Evolutionary conservation across 2,329 filamentous ascomycete species (phyloP).

Genomic region (Penicillium palitans): DNA sequence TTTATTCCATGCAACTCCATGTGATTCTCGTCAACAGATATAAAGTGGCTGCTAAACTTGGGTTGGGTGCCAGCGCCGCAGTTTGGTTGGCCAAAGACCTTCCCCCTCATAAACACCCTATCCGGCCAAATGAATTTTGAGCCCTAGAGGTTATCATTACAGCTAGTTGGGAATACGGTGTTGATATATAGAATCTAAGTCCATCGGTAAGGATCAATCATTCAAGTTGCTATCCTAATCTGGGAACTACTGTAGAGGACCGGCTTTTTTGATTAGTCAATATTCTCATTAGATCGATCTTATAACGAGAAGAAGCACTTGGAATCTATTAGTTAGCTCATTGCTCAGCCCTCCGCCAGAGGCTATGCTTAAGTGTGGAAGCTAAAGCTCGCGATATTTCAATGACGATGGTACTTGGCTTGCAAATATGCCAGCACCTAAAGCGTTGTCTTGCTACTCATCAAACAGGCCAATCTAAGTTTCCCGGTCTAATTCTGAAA

Average conservation of each 20-base stretch:
- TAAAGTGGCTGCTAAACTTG: too few species aligned
- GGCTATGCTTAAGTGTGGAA: neutral
- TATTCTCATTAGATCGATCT: neutral
- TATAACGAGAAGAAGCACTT: neutral
- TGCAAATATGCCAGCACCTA: neutral
- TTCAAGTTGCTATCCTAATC: constrained; percentile 1
- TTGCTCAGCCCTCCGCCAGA: neutral
- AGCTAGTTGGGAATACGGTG: constrained; percentile 31
- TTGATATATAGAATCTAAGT: constrained; percentile 39
- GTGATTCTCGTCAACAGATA: too few species aligned
- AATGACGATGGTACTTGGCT: neutral
- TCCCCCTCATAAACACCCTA: too few species aligned
- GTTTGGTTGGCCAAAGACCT: too few species aligned
- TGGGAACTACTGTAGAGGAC: constrained; percentile 22
- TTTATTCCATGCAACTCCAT: too few species aligned
- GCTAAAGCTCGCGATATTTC: neutral
- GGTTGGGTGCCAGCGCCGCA: too few species aligned
- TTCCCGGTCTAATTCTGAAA: neutral
- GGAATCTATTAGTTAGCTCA: neutral
- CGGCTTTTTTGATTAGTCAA: constrained; percentile 21
- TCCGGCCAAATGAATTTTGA: neutral
- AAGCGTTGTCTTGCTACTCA: neutral
- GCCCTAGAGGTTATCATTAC: constrained; percentile 36
- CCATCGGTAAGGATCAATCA: constrained; percentile 25
- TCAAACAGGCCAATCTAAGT: neutral